Evolutionary conservation across 2,329 filamentous ascomycete species (phyloP), one percentile per base, ranked within the genome.

Genomic region (Sphaerulina musiva): DNA sequence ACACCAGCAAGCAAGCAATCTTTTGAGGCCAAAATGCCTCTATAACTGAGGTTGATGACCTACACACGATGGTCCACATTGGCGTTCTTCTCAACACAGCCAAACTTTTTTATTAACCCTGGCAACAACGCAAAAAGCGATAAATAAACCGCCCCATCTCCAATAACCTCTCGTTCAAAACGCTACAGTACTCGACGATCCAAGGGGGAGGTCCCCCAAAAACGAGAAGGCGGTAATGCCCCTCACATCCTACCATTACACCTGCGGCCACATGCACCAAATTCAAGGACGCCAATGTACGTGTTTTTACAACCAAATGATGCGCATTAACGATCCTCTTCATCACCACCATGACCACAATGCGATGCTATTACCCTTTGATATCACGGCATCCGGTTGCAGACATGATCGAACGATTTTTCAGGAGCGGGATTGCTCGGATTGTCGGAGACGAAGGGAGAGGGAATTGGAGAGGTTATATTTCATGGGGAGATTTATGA

Each of bases 201-300:
- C 20, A 20, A 20, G 20, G 20, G 20, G 20, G 20, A 20, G 20
- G 3, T 20, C 14, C 23, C 9, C 12, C 31, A 8, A 14, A 26
- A 12, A 36, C 2, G 14, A 20, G 3, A 46, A n/a, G 20, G 20
- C 2, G 41, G 48, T 43, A 14, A 64, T 63, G 61, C 62, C 61
- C 12, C 55, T 63, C 12, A 62, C 56, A 29, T 59, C 53, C 40
- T 62, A 59, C 58, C 45, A 51, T 52, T 62, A 65, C 58, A 53
- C 54, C 47, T 65, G 62, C 53, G 61, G 59, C 44, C 61, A 63
- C 53, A 46, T 48, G 32, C 59, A 55, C 20, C 50, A 56, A 49
- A 48, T 62, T 32, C 57, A 62, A 60, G 60, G 60, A 17, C 59
- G 58, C 7, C 56, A 60, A 43, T 64, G 62, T 48, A 38, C 31